Evolutionary conservation across 2,329 filamentous ascomycete species (phyloP), one percentile per base, ranked within the genome.

Genomic region (Sporothrix inflata): DNA sequence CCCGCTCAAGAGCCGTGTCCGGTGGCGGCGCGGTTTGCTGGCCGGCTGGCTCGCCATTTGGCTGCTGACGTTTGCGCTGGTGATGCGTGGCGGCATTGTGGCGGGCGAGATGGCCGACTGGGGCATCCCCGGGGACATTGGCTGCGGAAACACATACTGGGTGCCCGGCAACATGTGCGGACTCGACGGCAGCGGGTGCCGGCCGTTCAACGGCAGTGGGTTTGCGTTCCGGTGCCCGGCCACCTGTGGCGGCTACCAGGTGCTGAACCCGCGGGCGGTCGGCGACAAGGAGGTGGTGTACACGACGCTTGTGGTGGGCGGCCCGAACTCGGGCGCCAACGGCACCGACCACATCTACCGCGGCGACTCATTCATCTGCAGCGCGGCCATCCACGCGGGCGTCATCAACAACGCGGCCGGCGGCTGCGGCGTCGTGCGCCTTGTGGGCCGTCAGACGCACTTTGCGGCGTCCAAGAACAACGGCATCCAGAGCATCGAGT

Each of bases 291-390:
- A 91, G 75, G 82, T 92, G 68, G 83, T 87, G 61, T 93, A 93
- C 78, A 82, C 81, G 30, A 83, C 89, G 0, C 79, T 93, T n/a
- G 86, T 94, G 1, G 84, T 94, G 34, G 91, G 91, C n/a, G 91
- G 91, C 0, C 88, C 88, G 0, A 80, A 84, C 5, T 81, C 82
- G 66, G 81, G 85, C 38, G 76, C 77, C 6, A 80, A 78, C 40
- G 78, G 81, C 21, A 55, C 45, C 11, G 74, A 80, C 42, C 86
- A 91, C 0, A 84, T 92, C 27, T 98, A 98, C 80, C 91, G 96
- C 21, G 94, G 92, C 21, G 92, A 95, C 81, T 94, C 91, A 24
- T 93, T 93, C 80, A 88, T 95, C 72, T 95, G 92, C 78, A 88
- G 88, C 73, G 87, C 92, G 4, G 92, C 92, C 21, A 91, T 94